Evolutionary conservation across 2,329 filamentous ascomycete genomes (phyloP).

Genomic region (Teratosphaeria viscida): DNA sequence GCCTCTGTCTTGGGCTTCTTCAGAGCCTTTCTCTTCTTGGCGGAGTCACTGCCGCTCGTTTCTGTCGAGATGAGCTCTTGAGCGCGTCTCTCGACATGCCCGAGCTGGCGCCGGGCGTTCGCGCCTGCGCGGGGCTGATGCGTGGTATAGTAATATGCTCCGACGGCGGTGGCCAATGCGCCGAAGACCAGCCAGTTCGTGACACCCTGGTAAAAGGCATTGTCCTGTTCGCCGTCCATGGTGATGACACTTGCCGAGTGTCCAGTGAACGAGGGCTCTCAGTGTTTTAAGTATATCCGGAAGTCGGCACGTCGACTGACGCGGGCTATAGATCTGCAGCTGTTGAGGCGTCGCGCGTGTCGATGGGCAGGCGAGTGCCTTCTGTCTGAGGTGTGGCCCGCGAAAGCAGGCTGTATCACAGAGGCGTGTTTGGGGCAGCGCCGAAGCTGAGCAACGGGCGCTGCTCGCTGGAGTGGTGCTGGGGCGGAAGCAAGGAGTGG

Average conservation of each 20-base stretch:
- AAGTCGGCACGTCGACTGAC: background rate
- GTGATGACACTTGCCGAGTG: background rate
- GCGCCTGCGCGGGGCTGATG: slow-evolving; percentile 1
- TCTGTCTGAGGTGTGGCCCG: background rate
- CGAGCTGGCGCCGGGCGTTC: background rate
- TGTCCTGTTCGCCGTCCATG: background rate
- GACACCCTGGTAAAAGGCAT: background rate
- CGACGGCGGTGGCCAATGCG: background rate
- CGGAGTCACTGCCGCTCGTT: slow-evolving; percentile 3
- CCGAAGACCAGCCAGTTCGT: slow-evolving; percentile 2
- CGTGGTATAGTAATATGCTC: slow-evolving; percentile 6
- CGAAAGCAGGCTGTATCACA: slow-evolving; percentile 3
- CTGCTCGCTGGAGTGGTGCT: background rate
- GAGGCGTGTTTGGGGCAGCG: slow-evolving; percentile 2
- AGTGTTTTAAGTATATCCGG: background rate
- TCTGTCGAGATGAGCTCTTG: slow-evolving; percentile 1
- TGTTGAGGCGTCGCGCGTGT: background rate
- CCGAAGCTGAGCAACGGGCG: background rate
- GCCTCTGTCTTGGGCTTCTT: slow-evolving; percentile 7
- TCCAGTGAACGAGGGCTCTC: background rate
- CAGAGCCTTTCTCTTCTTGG: slow-evolving; percentile 26
- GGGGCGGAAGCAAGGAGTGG: background rate
- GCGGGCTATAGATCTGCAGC: background rate
- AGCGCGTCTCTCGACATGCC: slow-evolving; percentile 1
- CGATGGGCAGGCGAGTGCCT: background rate